Evolutionary conservation across 257 asterid genomes (phyloP), one percentile per base, ranked within the genome.

Genomic region (Hygrophila difformis): DNA sequence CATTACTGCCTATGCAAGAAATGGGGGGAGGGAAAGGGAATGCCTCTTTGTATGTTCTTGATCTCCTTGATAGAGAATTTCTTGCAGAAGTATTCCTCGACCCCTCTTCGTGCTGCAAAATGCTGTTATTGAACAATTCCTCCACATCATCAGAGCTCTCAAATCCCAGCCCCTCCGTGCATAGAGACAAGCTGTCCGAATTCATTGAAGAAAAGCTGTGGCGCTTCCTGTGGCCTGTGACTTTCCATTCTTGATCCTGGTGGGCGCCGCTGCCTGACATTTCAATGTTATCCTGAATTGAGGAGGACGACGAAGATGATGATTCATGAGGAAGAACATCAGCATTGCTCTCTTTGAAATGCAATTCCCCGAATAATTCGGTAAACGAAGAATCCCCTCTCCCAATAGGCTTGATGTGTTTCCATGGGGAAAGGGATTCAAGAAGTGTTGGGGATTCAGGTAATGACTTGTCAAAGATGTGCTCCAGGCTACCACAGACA

Each of bases 1-100:
- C 98, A 50, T 80, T 79, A 49, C 75, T 64, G 3, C 94, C 93
- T 33, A 89, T 85, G 31, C 92, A 65, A 10, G 98, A 77, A 18
- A 89, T 82, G 1, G 98, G 98, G 0, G 98, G 98, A 6, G 98
- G 96, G 40, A 75, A 67, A 7, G 98, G 96, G 40, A 75, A 67
- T 8, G 47, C 52, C 44, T 72, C 60, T 47, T 53, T 61, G 19
- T 48, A 33, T 8, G 47, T 39, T 49, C 72, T 70, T 56, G 79
- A 51, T 55, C 71, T 63, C 56, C 53, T 77, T 1, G 57, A 43
- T 12, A 66, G 20, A 16, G 39, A 20, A 38, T 49, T 43, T 23
- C 69, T 70, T 1, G 55, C 44, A 2, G 16, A 29, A 36, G 64
- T 60, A 18, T 36, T 14, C 39, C 47, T 59, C n/a, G n/a, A n/a